phyloP scores from a whole-genome alignment of 2,329 filamentous ascomycete genomes.

The Ophiobolus disseminans region DNA sequence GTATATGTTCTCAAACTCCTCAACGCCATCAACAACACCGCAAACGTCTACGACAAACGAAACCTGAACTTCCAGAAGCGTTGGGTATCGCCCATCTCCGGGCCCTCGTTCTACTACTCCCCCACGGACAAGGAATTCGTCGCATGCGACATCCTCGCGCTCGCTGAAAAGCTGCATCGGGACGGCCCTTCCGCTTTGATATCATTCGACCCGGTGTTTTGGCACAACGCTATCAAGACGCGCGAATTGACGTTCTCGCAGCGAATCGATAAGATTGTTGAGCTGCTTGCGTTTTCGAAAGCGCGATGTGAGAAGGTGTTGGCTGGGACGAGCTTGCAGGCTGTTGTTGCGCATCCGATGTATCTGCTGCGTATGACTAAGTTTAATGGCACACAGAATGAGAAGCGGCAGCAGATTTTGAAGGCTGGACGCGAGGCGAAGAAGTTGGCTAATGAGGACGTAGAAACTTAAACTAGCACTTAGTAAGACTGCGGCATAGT shows the following conservation, averaged over 20 bases:
- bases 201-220: not conserved
- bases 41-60: not conserved
- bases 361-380: not conserved
- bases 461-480: too few species aligned
- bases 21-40: constrained; percentile 6
- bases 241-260: constrained; percentile 1
- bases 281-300: constrained; percentile 6
- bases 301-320: constrained; percentile 8
- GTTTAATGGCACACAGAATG: constrained; percentile 2
- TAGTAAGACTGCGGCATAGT: too few species aligned
- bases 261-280: not conserved
- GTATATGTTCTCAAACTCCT: constrained; percentile 9
- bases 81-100: not conserved
- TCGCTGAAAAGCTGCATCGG: constrained; percentile 3
- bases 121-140: not conserved
- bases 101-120: constrained; percentile 1
- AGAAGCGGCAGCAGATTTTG: not conserved
- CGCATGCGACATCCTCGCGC: constrained; percentile 5
- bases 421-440: not conserved
- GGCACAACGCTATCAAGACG: not conserved
- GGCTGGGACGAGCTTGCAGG: constrained; percentile 1
- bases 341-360: constrained; percentile 1
- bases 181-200: not conserved
- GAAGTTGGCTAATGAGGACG: too few species aligned
- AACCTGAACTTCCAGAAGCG: too few species aligned